These are phyloP conservation scores for Nowakowskiella sp. DNA, from an alignment of 192 early-diverging fungal species.

Conservation along the genomic window DNA sequence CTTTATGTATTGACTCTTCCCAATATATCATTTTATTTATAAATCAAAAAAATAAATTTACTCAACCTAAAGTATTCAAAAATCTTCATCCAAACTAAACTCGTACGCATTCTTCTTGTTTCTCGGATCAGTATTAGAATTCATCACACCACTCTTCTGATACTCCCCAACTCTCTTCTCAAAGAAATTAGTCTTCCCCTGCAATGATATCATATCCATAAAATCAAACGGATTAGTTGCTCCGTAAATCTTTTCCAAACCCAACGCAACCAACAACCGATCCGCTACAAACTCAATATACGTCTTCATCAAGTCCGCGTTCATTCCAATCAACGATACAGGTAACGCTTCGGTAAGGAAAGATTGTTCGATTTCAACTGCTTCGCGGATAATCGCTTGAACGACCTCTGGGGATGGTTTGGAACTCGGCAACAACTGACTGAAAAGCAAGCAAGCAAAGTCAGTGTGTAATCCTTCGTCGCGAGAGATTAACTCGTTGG, in stretches of 20 bases:
- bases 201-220: slow-evolving; percentile 97
- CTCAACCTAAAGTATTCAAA: too few species aligned
- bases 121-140: slow-evolving; percentile 23
- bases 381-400: slow-evolving; percentile 70
- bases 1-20: too few species aligned
- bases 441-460: slow-evolving; percentile 93
- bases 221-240: slow-evolving; percentile 94
- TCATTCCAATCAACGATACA: slow-evolving; percentile 94
- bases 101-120: slow-evolving; percentile 16
- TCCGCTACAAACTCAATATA: slow-evolving; percentile 99
- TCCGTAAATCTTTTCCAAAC: slow-evolving; percentile 76
- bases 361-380: slow-evolving; percentile 90
- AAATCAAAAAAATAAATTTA: too few species aligned
- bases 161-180: slow-evolving; percentile 96
- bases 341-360: slow-evolving; percentile 91
- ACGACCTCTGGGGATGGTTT: slow-evolving; percentile 63
- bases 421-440: slow-evolving; percentile 56
- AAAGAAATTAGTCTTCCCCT: slow-evolving; percentile 99
- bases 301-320: slow-evolving; percentile 83
- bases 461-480: slow-evolving; percentile 97
- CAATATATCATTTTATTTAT: too few species aligned
- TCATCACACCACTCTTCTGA: slow-evolving; percentile 87
- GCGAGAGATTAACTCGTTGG: slow-evolving; percentile 94
- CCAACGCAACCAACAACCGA: slow-evolving; percentile 81
- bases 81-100: slow-evolving; percentile 28